phyloP scores from a whole-genome alignment of 371 early-diverging fungal species.

The Dichotomocladium elegans region DNA sequence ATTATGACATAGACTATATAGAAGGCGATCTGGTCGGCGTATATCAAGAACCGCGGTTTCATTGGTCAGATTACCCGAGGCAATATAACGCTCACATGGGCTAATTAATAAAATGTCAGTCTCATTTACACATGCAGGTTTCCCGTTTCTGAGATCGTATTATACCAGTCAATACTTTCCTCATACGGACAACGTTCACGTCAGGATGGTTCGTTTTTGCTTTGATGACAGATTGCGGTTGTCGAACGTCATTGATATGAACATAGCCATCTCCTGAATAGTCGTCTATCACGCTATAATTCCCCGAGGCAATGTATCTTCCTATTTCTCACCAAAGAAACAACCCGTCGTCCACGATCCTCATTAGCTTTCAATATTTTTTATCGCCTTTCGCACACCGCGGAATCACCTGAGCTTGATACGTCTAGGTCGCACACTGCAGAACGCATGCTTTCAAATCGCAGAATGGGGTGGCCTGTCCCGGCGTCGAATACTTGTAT shows the following conservation, averaged over 20 bases:
- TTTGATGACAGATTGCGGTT: constrained; percentile 4
- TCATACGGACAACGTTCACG: constrained; percentile 36
- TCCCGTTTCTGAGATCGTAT: too few species aligned
- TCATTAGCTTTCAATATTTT: too few species aligned
- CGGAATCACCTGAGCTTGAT: constrained; percentile 20
- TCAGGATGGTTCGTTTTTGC: constrained; percentile 31
- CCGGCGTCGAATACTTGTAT: constrained; percentile 24
- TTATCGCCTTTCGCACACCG: too few species aligned
- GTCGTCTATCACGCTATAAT: constrained; percentile 21
- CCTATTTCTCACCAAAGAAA: too few species aligned
- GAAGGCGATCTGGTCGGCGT: constrained; percentile 9
- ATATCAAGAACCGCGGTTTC: constrained; percentile 35
- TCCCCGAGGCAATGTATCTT: constrained; percentile 24
- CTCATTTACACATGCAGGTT: too few species aligned
- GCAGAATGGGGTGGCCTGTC: constrained; percentile 1
- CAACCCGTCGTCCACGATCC: too few species aligned
- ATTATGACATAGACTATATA: constrained; percentile 24
- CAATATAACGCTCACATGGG: constrained; percentile 34
- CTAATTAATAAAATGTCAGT: constrained; percentile 11
- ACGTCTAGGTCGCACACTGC: constrained; percentile 24
- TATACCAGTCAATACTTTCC: constrained; percentile 15
- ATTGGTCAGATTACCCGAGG: constrained; percentile 34
- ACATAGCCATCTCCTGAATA: constrained; percentile 26
- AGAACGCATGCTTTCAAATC: constrained; percentile 23
- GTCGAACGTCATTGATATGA: constrained; percentile 28